Conservation (phyloP, 176 grass and related monocot genomes). For the Chrysopogon serrulatus region DNA sequence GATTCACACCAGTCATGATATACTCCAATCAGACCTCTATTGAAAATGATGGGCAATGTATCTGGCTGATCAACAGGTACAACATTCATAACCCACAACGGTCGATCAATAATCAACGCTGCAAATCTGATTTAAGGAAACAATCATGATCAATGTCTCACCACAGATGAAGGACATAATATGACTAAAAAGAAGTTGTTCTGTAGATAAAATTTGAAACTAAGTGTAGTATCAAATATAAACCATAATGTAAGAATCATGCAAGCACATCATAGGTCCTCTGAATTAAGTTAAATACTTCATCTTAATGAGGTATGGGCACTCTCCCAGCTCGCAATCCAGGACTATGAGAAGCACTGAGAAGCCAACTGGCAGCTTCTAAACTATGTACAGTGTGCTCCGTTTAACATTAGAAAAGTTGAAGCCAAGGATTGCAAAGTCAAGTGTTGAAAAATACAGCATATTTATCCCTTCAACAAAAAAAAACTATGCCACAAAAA, state of each 20-base stretch:
- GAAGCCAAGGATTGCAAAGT: background rate
- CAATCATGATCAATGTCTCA: constrained; percentile 11
- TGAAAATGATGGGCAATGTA: constrained; percentile 76
- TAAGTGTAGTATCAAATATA: background rate
- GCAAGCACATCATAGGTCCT: background rate
- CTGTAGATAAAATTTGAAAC: background rate
- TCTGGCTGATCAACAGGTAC: constrained; percentile 59
- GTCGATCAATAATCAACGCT: constrained; percentile 55
- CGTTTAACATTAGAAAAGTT: background rate
- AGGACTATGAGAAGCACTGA: constrained; percentile 10
- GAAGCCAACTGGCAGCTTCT: background rate
- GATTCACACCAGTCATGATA: constrained; percentile 98
- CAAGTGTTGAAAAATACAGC: background rate
- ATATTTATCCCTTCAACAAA: background rate
- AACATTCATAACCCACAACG: constrained; percentile 95
- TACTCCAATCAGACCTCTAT: constrained; percentile 88
- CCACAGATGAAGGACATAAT: background rate
- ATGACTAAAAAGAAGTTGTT: background rate
- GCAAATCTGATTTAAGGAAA: constrained; percentile 63
- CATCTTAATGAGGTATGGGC: constrained; percentile 1
- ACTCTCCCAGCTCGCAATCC: background rate
- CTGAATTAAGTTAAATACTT: constrained; percentile 12
- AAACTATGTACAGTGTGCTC: background rate
- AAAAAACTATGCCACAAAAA: background rate
- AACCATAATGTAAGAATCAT: constrained; percentile 1